Evolutionary conservation across 164 flowering plant species (phyloP), one percentile per base, ranked within the genome.

Genomic region (Kalanchoe fedtschenkoi): DNA sequence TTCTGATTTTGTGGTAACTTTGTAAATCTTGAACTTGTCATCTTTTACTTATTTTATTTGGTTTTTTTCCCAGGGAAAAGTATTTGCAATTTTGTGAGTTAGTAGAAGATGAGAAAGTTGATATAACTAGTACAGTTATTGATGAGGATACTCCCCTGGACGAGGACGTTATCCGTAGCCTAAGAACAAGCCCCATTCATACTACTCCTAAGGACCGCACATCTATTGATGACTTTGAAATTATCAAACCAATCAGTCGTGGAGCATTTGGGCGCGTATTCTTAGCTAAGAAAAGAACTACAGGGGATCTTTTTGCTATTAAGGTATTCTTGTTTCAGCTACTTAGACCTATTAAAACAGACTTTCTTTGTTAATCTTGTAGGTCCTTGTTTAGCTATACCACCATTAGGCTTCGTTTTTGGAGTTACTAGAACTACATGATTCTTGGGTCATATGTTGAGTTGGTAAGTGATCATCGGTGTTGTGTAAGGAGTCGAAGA

Each of bases 181-280:
- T 91, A 75, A 81, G 96, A 70, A 80, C 96, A 34, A 88, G 96
- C 69, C 97, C 99, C 34, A 65, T 81, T 42, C 91, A 91, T 74
- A 61, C 88, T 54, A 34, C 69, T 54, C 68, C 85, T 28, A 91
- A 80, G 76, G 99, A 95, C 60, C 89, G 99, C 17, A 95, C 99
- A n/a, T 84, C 99, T 13, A 95, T 95, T 59, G 99, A 95, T 75
- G 96, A 91, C 76, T 95, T 95, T 81, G 97, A 88, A 75, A 95
- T 95, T 63, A 95, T 95, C 62, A 95, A 89, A 70, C 99, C 99
- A 56, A 95, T 95, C 11, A 95, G 99, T 69, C 93, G 99, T 69
- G 99, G 99, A 43, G 96, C 99, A 47, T 95, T 91, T 83, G 99
- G 99, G 26, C 83, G 97, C 58, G 97, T 95, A 63, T 95, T 91